Conservation (phyloP, 768 basidiomycete species). For the Agrocybe praecox region DNA sequence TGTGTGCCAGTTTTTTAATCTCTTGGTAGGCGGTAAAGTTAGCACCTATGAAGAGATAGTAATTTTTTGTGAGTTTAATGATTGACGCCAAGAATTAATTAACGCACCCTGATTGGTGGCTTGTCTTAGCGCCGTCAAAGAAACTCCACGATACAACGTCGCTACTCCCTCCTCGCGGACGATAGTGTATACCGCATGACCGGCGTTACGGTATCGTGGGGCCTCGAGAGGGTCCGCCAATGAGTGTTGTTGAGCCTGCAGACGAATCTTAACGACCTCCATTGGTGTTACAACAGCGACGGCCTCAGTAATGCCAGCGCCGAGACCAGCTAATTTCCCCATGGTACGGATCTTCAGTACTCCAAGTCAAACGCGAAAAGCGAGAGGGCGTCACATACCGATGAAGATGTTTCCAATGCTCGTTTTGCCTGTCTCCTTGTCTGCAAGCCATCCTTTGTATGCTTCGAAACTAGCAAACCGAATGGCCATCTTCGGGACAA, state of each 20-base stretch:
- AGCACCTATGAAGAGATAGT: slow-evolving; percentile 68
- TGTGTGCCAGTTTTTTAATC: slow-evolving; percentile 82
- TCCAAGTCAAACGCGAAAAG: background rate
- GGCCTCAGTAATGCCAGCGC: slow-evolving; percentile 95
- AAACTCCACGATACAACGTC: slow-evolving; percentile 91
- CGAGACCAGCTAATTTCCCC: slow-evolving; percentile 78
- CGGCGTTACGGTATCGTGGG: slow-evolving; percentile 95
- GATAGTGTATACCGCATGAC: slow-evolving; percentile 94
- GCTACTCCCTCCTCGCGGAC: slow-evolving; percentile 86
- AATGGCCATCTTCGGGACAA: slow-evolving; percentile 99
- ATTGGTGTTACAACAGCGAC: slow-evolving; percentile 95
- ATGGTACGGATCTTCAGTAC: background rate
- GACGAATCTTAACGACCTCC: slow-evolving; percentile 98
- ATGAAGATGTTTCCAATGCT: slow-evolving; percentile 82
- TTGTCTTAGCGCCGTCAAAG: slow-evolving; percentile 91
- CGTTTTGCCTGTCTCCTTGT: slow-evolving; percentile 78
- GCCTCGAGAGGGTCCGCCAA: slow-evolving; percentile 93
- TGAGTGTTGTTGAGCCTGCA: slow-evolving; percentile 98
- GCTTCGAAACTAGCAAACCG: slow-evolving; percentile 97
- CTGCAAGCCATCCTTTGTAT: slow-evolving; percentile 84
- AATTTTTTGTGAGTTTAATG: background rate
- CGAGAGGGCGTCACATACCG: slow-evolving; percentile 55
- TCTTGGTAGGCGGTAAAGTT: slow-evolving; percentile 99
- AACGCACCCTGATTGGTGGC: slow-evolving; percentile 92
- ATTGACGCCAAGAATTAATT: background rate